Evolutionary conservation across 2,329 filamentous ascomycete species (phyloP).

Genomic region (Akanthomyces dipterigenus): DNA sequence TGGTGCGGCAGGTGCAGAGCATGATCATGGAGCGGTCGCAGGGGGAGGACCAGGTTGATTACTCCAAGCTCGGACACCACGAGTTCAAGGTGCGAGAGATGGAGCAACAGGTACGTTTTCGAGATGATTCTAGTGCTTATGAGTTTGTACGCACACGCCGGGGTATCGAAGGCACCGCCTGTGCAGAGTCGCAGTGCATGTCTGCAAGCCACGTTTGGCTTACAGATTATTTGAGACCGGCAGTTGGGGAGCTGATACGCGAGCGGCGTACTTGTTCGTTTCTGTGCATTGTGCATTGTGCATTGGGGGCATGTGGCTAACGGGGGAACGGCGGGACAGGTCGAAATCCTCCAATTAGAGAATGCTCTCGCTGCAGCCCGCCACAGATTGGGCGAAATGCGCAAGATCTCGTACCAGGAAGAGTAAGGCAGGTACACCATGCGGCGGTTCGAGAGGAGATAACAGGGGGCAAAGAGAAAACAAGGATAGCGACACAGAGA

Average conservation of each 20-base stretch:
- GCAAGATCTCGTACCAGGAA: constrained; percentile 91
- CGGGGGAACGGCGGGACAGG: constrained; percentile 44
- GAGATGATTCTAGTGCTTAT: neutral
- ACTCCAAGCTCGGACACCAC: constrained; percentile 78
- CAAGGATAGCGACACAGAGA: neutral
- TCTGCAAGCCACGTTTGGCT: constrained; percentile 1
- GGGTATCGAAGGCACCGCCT: neutral
- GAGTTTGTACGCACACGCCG: neutral
- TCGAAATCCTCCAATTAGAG: constrained; percentile 94
- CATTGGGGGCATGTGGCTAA: neutral
- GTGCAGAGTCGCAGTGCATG: neutral
- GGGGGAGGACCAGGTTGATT: constrained; percentile 81
- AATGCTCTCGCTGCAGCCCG: constrained; percentile 75
- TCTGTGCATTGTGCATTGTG: neutral
- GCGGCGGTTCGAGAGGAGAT: neutral
- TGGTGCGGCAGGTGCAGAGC: constrained; percentile 88
- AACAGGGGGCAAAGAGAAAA: neutral
- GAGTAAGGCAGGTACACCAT: constrained; percentile 40
- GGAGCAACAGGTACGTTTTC: constrained; percentile 79
- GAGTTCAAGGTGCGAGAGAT: constrained; percentile 99
- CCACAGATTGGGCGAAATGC: constrained; percentile 88
- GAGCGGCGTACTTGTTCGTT: neutral
- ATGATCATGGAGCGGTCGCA: constrained; percentile 84
- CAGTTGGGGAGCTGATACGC: neutral
- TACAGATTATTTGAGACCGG: neutral